Conservation (phyloP, 352 stramenopile species). For the Phytophthora tentaculata region DNA sequence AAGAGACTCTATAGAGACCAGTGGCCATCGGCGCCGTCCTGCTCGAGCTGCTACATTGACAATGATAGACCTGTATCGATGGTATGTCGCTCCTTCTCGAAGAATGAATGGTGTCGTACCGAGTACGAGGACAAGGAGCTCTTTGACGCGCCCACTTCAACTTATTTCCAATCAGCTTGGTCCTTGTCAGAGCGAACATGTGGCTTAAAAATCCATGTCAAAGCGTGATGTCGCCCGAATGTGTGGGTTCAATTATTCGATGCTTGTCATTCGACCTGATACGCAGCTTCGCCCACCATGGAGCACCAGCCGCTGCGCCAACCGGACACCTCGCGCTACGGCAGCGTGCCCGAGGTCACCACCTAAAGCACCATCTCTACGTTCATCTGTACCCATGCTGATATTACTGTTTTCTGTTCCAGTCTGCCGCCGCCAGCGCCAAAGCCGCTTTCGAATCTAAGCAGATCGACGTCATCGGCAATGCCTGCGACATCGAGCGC, state of each 20-base stretch:
- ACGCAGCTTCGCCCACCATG: slow-evolving; percentile 31
- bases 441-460: slow-evolving; percentile 28
- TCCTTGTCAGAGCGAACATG: no score
- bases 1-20: slow-evolving; percentile 60
- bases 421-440: slow-evolving; percentile 20
- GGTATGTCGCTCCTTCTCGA: slow-evolving; percentile 37
- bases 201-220: no score
- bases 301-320: slow-evolving; percentile 43
- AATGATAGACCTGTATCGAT: slow-evolving; percentile 25
- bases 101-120: slow-evolving; percentile 26
- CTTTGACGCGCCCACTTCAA: slow-evolving; percentile 37
- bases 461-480: slow-evolving; percentile 20
- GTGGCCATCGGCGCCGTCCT: slow-evolving; percentile 51
- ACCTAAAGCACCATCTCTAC: not conserved
- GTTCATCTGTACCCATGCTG: not conserved
- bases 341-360: slow-evolving; percentile 34
- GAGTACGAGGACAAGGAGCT: slow-evolving; percentile 23
- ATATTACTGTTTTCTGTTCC: not conserved
- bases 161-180: no score
- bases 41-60: slow-evolving; percentile 52
- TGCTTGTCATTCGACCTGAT: slow-evolving; percentile 14
- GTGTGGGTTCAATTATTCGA: not conserved
- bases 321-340: slow-evolving; percentile 32
- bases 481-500: slow-evolving; percentile 43
- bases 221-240: slow-evolving; percentile 5